Conservation (phyloP, 768 basidiomycete species). For the Tylopilus intermedius region DNA sequence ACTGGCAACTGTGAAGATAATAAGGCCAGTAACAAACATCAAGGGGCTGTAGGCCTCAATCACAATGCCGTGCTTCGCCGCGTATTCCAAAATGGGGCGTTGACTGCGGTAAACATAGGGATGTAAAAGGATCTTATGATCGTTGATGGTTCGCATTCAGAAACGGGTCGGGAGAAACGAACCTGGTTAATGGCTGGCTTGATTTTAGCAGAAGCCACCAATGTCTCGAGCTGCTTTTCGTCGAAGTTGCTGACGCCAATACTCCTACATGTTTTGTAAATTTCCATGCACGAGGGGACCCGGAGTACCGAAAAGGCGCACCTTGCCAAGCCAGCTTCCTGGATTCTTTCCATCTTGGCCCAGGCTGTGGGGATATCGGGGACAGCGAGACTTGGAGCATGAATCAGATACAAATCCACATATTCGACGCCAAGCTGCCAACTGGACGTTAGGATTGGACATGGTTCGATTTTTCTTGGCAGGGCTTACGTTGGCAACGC, state of each 20-base stretch:
- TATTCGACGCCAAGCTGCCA: constrained; percentile 57
- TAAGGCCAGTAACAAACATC: constrained; percentile 36
- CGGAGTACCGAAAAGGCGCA: constrained; percentile 19
- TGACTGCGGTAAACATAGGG: constrained; percentile 61
- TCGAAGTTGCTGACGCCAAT: constrained; percentile 71
- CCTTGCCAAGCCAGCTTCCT: constrained; percentile 53
- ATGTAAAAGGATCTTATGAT: constrained; percentile 55
- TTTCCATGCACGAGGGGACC: neutral
- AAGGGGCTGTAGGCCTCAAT: constrained; percentile 72
- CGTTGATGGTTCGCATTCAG: neutral
- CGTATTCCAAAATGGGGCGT: constrained; percentile 53
- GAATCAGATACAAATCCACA: constrained; percentile 70
- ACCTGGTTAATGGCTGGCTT: constrained; percentile 69
- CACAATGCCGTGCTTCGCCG: constrained; percentile 52
- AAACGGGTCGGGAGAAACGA: constrained; percentile 1
- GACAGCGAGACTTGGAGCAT: constrained; percentile 48
- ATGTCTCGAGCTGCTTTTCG: constrained; percentile 46
- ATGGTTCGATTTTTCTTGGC: neutral
- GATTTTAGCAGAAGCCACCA: constrained; percentile 56
- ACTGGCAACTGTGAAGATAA: neutral
- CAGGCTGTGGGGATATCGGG: constrained; percentile 61
- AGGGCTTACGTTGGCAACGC: constrained; percentile 47
- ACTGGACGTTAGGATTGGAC: neutral
- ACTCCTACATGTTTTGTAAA: constrained; percentile 38
- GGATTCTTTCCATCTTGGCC: constrained; percentile 57